phyloP scores from a whole-genome alignment of 148 eudicot species.

The Rhododendron henanense region DNA sequence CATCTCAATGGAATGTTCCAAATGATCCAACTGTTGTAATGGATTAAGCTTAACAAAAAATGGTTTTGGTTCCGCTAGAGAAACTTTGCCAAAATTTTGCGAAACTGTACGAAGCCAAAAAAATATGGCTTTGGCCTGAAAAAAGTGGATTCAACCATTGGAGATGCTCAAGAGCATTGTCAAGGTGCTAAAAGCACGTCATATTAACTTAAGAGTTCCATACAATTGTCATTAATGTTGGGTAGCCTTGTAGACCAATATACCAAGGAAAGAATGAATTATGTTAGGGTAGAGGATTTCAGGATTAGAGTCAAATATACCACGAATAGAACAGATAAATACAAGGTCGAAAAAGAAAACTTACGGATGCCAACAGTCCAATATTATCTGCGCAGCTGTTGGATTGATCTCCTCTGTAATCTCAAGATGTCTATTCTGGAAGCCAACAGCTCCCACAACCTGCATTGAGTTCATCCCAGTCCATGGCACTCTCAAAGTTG shows the following conservation, averaged over 20 bases:
- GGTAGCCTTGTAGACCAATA: background rate
- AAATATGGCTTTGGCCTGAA: background rate
- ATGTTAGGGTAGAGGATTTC: background rate
- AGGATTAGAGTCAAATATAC: background rate
- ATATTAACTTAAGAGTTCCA: background rate
- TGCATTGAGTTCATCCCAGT: slow-evolving; percentile 96
- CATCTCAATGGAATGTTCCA: background rate
- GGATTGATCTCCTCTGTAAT: slow-evolving; percentile 78
- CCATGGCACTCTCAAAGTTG: slow-evolving; percentile 88
- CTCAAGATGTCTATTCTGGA: slow-evolving; percentile 72
- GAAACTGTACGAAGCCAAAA: background rate
- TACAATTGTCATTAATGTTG: background rate
- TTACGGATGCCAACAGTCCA: slow-evolving; percentile 87
- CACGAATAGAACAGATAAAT: background rate
- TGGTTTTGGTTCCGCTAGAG: background rate
- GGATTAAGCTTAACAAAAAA: background rate
- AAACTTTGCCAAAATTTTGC: background rate
- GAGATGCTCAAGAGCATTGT: background rate
- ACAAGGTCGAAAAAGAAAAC: slow-evolving; percentile 14
- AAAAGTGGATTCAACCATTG: background rate
- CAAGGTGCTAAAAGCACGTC: background rate
- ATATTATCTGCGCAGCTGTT: slow-evolving; percentile 64
- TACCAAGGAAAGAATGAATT: background rate
- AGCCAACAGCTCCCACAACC: slow-evolving; percentile 99
- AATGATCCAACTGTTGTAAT: background rate